Conservation (phyloP, 331 rosid species). For the Telfairia occidentalis region DNA sequence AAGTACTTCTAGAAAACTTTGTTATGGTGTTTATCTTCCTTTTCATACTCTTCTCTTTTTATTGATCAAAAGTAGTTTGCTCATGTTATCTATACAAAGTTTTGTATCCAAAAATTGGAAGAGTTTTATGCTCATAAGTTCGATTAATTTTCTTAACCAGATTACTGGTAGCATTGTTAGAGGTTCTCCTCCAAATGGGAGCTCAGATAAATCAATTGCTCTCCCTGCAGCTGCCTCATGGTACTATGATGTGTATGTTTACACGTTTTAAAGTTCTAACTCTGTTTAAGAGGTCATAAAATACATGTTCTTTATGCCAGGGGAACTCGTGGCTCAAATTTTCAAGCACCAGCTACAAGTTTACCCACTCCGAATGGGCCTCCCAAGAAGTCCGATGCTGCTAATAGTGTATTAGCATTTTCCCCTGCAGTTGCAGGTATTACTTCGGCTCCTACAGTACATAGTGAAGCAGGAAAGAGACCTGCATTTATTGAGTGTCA, state of each 20-base stretch:
- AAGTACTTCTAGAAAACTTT: not conserved
- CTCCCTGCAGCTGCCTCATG: slow-evolving; percentile 76
- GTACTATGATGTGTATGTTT: slow-evolving; percentile 27
- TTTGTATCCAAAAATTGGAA: not conserved
- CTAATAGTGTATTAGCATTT: slow-evolving; percentile 25
- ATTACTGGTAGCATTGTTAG: slow-evolving; percentile 27
- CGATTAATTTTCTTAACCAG: slow-evolving; percentile 28
- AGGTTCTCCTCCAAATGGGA: slow-evolving; percentile 68
- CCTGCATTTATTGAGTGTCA: slow-evolving; percentile 25
- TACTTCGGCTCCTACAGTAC: slow-evolving; percentile 25
- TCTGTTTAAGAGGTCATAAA: slow-evolving; percentile 7
- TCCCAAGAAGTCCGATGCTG: slow-evolving; percentile 44
- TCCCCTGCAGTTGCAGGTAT: slow-evolving; percentile 42
- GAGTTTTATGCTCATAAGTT: not conserved
- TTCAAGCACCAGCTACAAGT: slow-evolving; percentile 31
- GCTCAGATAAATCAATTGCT: slow-evolving; percentile 35
- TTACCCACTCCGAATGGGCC: slow-evolving; percentile 40
- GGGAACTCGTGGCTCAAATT: slow-evolving; percentile 54
- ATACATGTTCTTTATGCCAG: slow-evolving; percentile 25
- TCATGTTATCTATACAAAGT: not conserved
- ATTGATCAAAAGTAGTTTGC: not conserved
- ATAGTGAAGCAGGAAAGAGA: slow-evolving; percentile 30
- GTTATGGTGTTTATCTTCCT: not conserved
- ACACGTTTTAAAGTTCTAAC: not conserved
- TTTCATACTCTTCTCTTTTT: not conserved